Evolutionary conservation across 805 yeast species (phyloP), one percentile per base, ranked within the genome.

Genomic region (Hermanozyma aechmeae): DNA sequence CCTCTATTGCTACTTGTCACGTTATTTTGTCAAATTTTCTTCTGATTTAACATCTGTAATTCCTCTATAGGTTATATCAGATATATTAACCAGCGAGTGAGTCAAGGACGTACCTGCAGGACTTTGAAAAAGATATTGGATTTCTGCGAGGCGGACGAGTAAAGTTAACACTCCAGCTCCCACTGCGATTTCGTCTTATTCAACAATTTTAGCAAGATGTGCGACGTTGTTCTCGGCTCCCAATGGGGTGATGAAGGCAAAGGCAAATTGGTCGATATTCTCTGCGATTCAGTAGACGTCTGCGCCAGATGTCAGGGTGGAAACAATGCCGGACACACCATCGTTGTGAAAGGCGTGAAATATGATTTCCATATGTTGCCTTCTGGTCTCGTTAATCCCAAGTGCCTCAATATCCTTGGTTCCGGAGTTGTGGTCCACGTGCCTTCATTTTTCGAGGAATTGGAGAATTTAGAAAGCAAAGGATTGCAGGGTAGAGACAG

Each of bases 171-270:
- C n/a, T n/a, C n/a, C n/a, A n/a, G n/a, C n/a, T n/a, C n/a, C n/a
- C n/a, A n/a, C n/a, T n/a, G n/a, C n/a, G n/a, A n/a, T n/a, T n/a
- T n/a, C n/a, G n/a, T n/a, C n/a, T n/a, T n/a, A n/a, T n/a, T n/a
- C n/a, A 18, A 21, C 24, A 6, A 7, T 21, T 21, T 21, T 11
- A 6, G 6, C 24, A 21, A 6, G 6, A 79, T 79, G 87, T 79
- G 83, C 56, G 81, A 79, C 65, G 97, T 92, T 41, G 99, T 92
- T 31, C 71, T 92, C 49, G 99, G 99, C 35, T 68, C 97, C 61
- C 99, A 92, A 63, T 92, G 99, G 99, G 99, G 99, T 41, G 99
- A 92, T 54, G 99, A 92, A 74, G 99, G 99, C 54, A 92, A 92
- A 56, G 99, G 99, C 34, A 92, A 92, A 61, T 72, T 92, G 34